phyloP scores from a whole-genome alignment of 495 filamentous ascomycete genomes.

The Paragyromitra xinjiangensis region DNA sequence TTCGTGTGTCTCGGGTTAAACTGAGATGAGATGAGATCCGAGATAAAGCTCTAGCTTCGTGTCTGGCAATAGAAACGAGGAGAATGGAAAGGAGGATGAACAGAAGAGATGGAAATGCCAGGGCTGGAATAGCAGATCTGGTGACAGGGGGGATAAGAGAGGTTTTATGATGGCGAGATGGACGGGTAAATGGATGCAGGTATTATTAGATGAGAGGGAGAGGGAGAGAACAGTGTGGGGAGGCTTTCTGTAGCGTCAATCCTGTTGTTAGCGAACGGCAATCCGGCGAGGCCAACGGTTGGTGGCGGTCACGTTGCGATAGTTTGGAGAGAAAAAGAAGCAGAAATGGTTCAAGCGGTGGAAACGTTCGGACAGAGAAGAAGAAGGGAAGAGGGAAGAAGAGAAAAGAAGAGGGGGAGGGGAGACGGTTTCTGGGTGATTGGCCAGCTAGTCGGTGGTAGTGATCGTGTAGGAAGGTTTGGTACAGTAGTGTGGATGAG shows the following conservation, averaged over 20 bases:
- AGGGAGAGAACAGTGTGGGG: conserved; percentile 32
- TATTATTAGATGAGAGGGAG: conserved; percentile 28
- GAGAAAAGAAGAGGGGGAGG: conserved; percentile 33
- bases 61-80: conserved; percentile 27
- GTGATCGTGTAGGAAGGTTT: conserved; percentile 45
- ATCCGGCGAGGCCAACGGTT: conserved; percentile 48
- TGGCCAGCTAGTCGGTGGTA: conserved; percentile 46
- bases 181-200: conserved; percentile 45
- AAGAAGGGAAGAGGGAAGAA: conserved; percentile 31
- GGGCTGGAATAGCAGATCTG: conserved; percentile 47
- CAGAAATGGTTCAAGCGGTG: conserved; percentile 32
- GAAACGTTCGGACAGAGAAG: conserved; percentile 44
- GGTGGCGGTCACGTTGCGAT: conserved; percentile 51
- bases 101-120: conserved; percentile 41
- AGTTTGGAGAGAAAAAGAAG: conserved; percentile 30
- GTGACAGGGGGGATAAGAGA: conserved; percentile 36
- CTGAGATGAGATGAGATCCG: conserved; percentile 17
- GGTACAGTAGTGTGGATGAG: conserved; percentile 25
- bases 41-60: conserved; percentile 32
- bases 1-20: conserved; percentile 41
- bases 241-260: conserved; percentile 50
- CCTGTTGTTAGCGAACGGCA: conserved; percentile 55
- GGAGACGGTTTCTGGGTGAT: conserved; percentile 44
- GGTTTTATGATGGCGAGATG: conserved; percentile 51
- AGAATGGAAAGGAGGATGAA: conserved; percentile 23